A percentile compares a stretch with the other conserved stretches of the same genome.
Evolutionary conservation across 345 rosid genomes (phyloP).

Genomic region (Mercurialis annua): DNA sequence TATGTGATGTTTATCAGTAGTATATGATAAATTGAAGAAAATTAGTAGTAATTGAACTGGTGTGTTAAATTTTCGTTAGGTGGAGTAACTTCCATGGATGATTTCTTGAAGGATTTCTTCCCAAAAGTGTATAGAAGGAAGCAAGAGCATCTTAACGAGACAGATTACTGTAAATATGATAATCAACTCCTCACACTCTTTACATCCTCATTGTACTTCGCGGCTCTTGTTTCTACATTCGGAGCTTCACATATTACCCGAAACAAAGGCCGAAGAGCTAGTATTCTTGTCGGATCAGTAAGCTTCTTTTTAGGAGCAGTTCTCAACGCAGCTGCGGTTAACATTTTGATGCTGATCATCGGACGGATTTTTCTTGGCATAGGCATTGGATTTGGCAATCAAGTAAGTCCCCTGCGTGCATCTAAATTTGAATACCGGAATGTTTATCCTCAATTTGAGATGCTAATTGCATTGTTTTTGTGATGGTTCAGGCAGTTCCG

Average conservation of each 20-base stretch:
- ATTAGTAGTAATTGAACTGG: too few species aligned
- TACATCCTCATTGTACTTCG: slow-evolving; percentile 57
- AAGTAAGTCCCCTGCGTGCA: too few species aligned
- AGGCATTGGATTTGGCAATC: slow-evolving; percentile 55
- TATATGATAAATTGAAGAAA: background rate
- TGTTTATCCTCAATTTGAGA: background rate
- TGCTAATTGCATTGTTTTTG: background rate
- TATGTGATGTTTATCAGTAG: background rate
- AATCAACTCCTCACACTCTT: slow-evolving; percentile 37
- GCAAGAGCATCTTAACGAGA: slow-evolving; percentile 30
- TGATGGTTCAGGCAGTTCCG: slow-evolving; percentile 38
- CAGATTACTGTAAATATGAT: slow-evolving; percentile 51
- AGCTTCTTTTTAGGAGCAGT: slow-evolving; percentile 47
- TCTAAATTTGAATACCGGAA: too few species aligned
- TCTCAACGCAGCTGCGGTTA: slow-evolving; percentile 38
- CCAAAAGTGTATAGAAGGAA: slow-evolving; percentile 26
- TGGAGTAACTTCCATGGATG: slow-evolving; percentile 26
- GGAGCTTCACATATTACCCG: slow-evolving; percentile 44
- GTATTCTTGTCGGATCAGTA: slow-evolving; percentile 43
- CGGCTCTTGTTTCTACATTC: slow-evolving; percentile 49
- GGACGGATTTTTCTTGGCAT: slow-evolving; percentile 49
- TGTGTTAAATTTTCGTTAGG: slow-evolving; percentile 20
- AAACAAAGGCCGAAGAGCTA: slow-evolving; percentile 35
- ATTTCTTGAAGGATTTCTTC: slow-evolving; percentile 32
- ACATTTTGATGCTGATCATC: slow-evolving; percentile 45